phyloP scores from a whole-genome alignment of 805 yeast species.

The Hyphopichia homilentoma region DNA sequence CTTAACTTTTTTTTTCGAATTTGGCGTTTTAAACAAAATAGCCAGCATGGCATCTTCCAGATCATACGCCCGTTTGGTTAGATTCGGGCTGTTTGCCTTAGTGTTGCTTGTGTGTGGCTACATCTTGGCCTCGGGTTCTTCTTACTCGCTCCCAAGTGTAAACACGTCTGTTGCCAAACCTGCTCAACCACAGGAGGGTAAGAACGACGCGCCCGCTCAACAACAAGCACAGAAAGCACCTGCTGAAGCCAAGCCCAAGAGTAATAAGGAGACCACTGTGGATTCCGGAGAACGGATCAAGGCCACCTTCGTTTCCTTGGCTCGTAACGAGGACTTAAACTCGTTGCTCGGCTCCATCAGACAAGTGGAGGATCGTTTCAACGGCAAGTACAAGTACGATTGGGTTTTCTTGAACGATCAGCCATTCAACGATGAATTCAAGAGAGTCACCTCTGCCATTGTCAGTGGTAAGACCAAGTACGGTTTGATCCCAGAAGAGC shows the following conservation, averaged over 20 bases:
- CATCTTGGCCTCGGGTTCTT: constrained; percentile 34
- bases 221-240: too few species aligned
- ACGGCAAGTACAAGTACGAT: constrained; percentile 75
- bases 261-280: background rate
- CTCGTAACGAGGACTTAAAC: constrained; percentile 70
- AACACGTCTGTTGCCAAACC: constrained; percentile 2
- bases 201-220: background rate
- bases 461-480: constrained; percentile 75
- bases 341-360: constrained; percentile 62
- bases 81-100: constrained; percentile 36
- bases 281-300: constrained; percentile 5
- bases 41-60: constrained; percentile 20
- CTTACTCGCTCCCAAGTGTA: constrained; percentile 11
- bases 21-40: too few species aligned
- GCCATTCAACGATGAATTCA: constrained; percentile 79
- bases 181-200: background rate
- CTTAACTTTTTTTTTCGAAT: too few species aligned
- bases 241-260: constrained; percentile 5
- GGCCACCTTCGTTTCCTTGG: constrained; percentile 74
- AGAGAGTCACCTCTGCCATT: constrained; percentile 57
- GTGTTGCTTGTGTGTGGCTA: constrained; percentile 33
- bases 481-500: constrained; percentile 77
- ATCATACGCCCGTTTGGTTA: constrained; percentile 35
- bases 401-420: constrained; percentile 95
- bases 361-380: constrained; percentile 86